phyloP scores from a whole-genome alignment of 2,329 filamentous ascomycete species.

The Seiridium cupressi region DNA sequence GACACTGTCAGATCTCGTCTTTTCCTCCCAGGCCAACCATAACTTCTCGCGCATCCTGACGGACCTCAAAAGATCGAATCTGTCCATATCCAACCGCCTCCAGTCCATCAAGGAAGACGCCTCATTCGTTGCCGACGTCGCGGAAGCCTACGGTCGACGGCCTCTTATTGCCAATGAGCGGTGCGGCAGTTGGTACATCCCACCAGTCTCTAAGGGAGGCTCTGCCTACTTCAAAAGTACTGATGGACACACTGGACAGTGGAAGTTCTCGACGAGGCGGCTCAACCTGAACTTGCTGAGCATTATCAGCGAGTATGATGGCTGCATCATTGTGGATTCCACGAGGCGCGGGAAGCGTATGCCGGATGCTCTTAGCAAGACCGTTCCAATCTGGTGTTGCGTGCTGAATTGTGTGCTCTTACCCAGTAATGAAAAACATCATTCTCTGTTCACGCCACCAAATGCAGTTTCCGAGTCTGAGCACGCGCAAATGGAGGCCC shows the following conservation, averaged over 20 bases:
- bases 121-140: constrained; percentile 66
- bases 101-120: constrained; percentile 76
- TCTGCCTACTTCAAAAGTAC: constrained; percentile 98
- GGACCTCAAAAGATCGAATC: constrained; percentile 72
- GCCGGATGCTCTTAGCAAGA: constrained; percentile 93
- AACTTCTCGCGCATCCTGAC: constrained; percentile 69
- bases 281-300: constrained; percentile 81
- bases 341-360: constrained; percentile 90
- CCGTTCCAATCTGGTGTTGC: constrained; percentile 88
- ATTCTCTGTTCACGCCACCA: constrained; percentile 68
- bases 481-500: constrained; percentile 71
- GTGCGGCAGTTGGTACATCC: constrained; percentile 94
- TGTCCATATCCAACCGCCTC: constrained; percentile 80
- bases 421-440: constrained; percentile 38
- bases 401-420: constrained; percentile 82
- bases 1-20: constrained; percentile 41
- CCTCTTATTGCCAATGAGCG: constrained; percentile 90
- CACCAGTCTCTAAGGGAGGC: constrained; percentile 59
- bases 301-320: constrained; percentile 63
- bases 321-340: constrained; percentile 88
- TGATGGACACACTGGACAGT: constrained; percentile 87
- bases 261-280: constrained; percentile 83
- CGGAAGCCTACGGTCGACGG: constrained; percentile 47
- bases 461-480: constrained; percentile 73
- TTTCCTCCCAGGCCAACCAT: constrained; percentile 53